Conservation (phyloP, 2,329 filamentous ascomycete species). For the Cladosporium austrohemisphaericum region DNA sequence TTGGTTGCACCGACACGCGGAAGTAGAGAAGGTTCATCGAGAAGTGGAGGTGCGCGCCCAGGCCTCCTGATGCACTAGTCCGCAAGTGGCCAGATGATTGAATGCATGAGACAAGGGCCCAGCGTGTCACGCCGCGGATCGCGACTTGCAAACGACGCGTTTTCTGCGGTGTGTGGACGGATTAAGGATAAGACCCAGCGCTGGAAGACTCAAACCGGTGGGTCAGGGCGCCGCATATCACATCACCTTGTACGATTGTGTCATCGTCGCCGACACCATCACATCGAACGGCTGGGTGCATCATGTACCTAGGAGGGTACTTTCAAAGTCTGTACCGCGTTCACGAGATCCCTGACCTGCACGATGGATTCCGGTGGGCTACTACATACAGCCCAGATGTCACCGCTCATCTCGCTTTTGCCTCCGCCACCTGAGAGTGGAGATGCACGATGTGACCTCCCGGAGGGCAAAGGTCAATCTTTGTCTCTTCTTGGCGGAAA, state of each 20-base stretch:
- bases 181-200: not conserved
- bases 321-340: not conserved
- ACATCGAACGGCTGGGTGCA: not conserved
- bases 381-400: not conserved
- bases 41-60: slow-evolving; percentile 11
- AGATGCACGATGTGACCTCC: slow-evolving; percentile 13
- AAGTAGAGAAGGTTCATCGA: slow-evolving; percentile 13
- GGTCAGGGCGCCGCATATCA: slow-evolving; percentile 5
- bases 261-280: slow-evolving; percentile 2
- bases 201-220: slow-evolving; percentile 1
- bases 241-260: slow-evolving; percentile 9
- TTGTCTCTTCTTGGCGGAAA: slow-evolving; percentile 5
- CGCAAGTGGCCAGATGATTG: slow-evolving; percentile 5
- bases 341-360: not conserved
- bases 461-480: not conserved
- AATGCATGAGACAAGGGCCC: slow-evolving; percentile 10
- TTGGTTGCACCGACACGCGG: slow-evolving; percentile 13
- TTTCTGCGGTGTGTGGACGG: not conserved
- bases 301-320: no score
- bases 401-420: slow-evolving; percentile 11
- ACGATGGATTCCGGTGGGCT: slow-evolving; percentile 12
- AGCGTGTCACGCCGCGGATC: slow-evolving; percentile 13
- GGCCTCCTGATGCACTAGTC: slow-evolving; percentile 2
- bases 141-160: slow-evolving; percentile 6
- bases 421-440: slow-evolving; percentile 7